phyloP scores from a whole-genome alignment of 192 early-diverging fungal genomes.

The Backusella tarrabulga region DNA sequence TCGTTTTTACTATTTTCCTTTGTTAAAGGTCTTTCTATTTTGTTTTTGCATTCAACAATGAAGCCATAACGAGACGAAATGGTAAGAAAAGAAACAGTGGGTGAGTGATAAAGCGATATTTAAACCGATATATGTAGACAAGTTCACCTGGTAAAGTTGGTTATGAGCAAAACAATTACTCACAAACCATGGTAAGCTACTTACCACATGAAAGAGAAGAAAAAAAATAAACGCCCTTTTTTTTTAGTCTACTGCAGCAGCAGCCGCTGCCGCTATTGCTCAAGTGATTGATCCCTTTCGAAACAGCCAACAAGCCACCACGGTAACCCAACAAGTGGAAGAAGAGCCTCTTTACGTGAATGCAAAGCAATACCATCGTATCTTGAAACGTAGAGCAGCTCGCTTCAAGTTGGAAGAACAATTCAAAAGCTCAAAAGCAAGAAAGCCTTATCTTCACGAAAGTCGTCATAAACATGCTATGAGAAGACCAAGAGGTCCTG shows the following conservation, averaged over 20 bases:
- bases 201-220: background rate
- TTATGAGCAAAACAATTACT: background rate
- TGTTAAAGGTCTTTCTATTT: background rate
- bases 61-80: background rate
- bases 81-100: background rate
- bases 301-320: background rate
- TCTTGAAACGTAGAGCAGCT: constrained; percentile 90
- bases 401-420: constrained; percentile 80
- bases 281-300: constrained; percentile 6
- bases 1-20: background rate
- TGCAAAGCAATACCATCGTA: constrained; percentile 97
- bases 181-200: background rate
- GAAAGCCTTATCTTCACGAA: constrained; percentile 95
- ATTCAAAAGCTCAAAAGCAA: constrained; percentile 68
- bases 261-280: background rate
- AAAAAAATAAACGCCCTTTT: background rate
- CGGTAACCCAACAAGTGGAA: constrained; percentile 10
- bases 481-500: constrained; percentile 94
- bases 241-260: constrained; percentile 4
- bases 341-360: constrained; percentile 96
- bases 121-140: background rate
- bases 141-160: background rate
- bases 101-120: background rate
- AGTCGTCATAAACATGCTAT: constrained; percentile 97
- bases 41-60: background rate